phyloP scores from a whole-genome alignment of 108 stramenopile species.

The Skeletonema costatum region DNA sequence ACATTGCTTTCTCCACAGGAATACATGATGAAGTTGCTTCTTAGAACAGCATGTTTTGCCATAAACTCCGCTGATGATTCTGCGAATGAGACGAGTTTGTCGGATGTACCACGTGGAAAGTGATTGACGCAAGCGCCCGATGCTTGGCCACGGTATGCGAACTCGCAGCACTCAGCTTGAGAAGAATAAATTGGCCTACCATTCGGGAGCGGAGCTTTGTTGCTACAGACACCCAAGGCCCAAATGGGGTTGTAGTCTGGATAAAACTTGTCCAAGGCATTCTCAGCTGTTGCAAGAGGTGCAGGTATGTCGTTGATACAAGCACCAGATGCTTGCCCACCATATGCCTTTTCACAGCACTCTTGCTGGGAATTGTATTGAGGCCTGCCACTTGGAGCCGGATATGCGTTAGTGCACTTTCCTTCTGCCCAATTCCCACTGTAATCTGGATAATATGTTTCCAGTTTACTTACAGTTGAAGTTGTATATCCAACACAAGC shows the following conservation, averaged over 20 bases:
- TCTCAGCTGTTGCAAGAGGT: neutral
- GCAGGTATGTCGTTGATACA: neutral
- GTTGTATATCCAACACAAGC: conserved; percentile 9
- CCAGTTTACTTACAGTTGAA: neutral
- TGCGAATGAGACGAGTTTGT: neutral
- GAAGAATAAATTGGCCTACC: conserved; percentile 14
- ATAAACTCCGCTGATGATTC: neutral
- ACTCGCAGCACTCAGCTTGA: neutral
- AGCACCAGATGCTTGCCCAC: conserved; percentile 16
- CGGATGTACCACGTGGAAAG: neutral
- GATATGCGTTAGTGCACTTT: conserved; percentile 13
- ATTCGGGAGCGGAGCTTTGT: conserved; percentile 7
- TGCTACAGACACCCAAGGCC: conserved; percentile 1
- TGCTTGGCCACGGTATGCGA: conserved; percentile 1
- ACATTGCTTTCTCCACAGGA: conserved; percentile 1
- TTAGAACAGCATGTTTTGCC: neutral
- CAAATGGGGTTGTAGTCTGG: neutral
- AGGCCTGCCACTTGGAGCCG: conserved; percentile 17
- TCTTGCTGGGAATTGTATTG: conserved; percentile 9
- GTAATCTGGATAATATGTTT: conserved; percentile 16
- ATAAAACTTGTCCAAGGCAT: neutral
- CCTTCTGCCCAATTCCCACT: conserved; percentile 11
- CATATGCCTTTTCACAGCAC: conserved; percentile 23
- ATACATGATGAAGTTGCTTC: conserved; percentile 6
- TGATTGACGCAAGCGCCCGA: conserved; percentile 1